phyloP scores from a whole-genome alignment of 352 stramenopile species.

The Albugo candida region DNA sequence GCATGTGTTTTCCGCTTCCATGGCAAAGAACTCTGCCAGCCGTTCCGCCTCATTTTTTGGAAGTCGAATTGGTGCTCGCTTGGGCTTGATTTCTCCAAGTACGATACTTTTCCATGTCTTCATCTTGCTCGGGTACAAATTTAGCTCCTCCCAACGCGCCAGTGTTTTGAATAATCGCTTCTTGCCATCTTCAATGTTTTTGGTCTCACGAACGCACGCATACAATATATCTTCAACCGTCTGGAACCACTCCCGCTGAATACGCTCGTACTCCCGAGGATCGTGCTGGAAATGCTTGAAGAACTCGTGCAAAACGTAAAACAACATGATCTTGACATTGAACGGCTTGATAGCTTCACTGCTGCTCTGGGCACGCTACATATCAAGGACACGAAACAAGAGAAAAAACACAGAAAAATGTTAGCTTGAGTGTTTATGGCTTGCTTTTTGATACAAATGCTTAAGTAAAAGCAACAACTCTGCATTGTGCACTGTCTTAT shows the following conservation, averaged over 20 bases:
- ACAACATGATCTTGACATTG: slow-evolving; percentile 68
- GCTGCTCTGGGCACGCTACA: neutral
- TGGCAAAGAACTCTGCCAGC: slow-evolving; percentile 34
- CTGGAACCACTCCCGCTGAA: slow-evolving; percentile 64
- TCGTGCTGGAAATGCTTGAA: slow-evolving; percentile 43
- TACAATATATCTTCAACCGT: slow-evolving; percentile 63
- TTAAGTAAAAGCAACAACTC: neutral
- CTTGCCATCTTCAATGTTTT: slow-evolving; percentile 33
- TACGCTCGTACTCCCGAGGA: slow-evolving; percentile 22
- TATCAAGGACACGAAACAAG: neutral
- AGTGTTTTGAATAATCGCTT: slow-evolving; percentile 73
- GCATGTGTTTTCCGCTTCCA: slow-evolving; percentile 27
- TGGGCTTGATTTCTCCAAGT: slow-evolving; percentile 42
- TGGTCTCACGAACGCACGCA: slow-evolving; percentile 43
- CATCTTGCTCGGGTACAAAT: slow-evolving; percentile 55
- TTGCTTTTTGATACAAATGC: neutral
- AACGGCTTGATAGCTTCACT: slow-evolving; percentile 36
- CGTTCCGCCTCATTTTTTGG: slow-evolving; percentile 43
- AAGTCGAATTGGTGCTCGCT: slow-evolving; percentile 23
- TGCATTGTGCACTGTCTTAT: neutral
- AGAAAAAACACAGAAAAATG: neutral
- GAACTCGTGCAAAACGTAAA: slow-evolving; percentile 78
- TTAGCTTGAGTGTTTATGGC: neutral
- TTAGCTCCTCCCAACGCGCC: slow-evolving; percentile 66
- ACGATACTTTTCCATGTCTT: slow-evolving; percentile 61